Evolutionary conservation across 2,329 filamentous ascomycete genomes (phyloP), one percentile per base, ranked within the genome.

Genomic region (Xylaria polymorpha): DNA sequence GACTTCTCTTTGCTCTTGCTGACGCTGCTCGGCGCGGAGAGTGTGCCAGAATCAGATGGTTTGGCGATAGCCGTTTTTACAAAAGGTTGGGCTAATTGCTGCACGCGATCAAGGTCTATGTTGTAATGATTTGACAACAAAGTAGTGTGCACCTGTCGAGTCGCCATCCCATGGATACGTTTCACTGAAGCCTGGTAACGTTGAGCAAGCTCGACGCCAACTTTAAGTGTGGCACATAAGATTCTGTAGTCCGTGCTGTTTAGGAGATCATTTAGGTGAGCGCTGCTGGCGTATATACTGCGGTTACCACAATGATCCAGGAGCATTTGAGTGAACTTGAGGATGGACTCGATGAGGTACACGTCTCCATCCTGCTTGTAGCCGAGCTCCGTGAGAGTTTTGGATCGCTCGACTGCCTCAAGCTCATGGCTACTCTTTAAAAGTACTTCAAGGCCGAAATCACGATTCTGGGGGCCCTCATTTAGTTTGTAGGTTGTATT

Each of bases 291-390:
- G 80, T 98, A 99, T 75, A 99, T 90, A 82, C 94, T 98, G 74
- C 97, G 88, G 78, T 99, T 99, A 68, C 95, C 96, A 81, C 96
- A 99, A 79, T 97, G 96, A 79, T 98, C 94, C 61, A 98, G 83
- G 37, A 99, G 85, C 80, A 97, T 88, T 70, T 91, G 89, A 25
- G 94, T 97, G 80, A 99, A 99, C 74, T 88, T 86, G 69, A 99
- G 85, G 63, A 98, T 87, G 37, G 88, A 86, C 79, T 97, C 91
- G 65, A 98, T 83, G 70, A 99, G 85, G 77, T 92, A 85, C 74
- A 90, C 86, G 80, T 99, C 96, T 73, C 92, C 94, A 76, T 97
- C 92, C 63, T 85, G 78, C 2, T 87, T 84, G 78, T 91, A 94
- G 35, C 90, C 91, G 64, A 92, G 80, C 72, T 85, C 80, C 62